Base-by-base conservation (phyloP, 2,329 filamentous ascomycete genomes). In the Colletotrichum eleusines region DNA sequence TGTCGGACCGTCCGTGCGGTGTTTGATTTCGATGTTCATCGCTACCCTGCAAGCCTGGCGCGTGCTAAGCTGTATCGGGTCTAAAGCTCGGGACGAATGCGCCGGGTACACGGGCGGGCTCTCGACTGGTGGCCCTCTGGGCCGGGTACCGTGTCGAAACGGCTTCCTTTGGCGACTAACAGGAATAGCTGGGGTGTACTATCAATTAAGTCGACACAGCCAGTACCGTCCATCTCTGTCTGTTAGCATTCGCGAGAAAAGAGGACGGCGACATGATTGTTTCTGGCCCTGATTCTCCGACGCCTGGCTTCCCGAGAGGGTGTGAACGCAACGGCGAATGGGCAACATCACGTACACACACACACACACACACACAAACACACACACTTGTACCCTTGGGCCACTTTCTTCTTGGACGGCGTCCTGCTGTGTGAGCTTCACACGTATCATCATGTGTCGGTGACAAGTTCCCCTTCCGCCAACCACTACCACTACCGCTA, bases 11-110 rank as follows among this genome's bases (percentile, higher is more conserved):
- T 51, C 68, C 68, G 68, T 54, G 28, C 50, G 9, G 58, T 35
- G 64, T 71, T 71, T 68, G 64, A 71, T 71, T 71, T 71, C 58
- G 68, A 71, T 71, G 44, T 71, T 71, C 68, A 40, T 71, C 64
- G 42, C 62, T 35, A 68, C 63, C 59, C 64, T 71, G 63, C 67
- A 67, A 51, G 50, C 57, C 50, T 67, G 63, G 67, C 42, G 61
- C 67, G 50, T 58, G 68, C 68, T 70, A 67, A 67, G 50, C 68
- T 51, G 38, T 23, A 62, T 70, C 63, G 23, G 53, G 68, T 23
- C 44, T 9, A 42, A n/a, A 46, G 35, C 38, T 68, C 64, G 64
- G 68, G 68, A 71, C 53, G 64, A 44, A 68, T 59, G 64, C 58
- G 64, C 68, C 68, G 68, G 68, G 40, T 54, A 59, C 58, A 61